Evolutionary conservation across 78 protist genomes (phyloP).

Genomic region (Bigelowiella natans): DNA sequence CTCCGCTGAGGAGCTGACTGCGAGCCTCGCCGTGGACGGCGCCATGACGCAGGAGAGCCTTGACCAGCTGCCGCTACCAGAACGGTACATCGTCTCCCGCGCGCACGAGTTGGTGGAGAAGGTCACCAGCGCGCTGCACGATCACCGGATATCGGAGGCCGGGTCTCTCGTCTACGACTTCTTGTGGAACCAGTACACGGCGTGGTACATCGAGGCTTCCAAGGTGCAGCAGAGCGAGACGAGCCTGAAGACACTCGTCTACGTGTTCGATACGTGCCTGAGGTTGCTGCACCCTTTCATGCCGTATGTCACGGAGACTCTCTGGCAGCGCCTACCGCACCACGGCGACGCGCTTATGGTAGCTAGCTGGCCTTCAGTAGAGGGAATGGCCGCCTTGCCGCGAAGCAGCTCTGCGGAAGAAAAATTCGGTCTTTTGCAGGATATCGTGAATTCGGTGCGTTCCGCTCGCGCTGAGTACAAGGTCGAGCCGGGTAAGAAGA

Average conservation of each 20-base stretch:
- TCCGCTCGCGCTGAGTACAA: background rate
- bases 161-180: background rate
- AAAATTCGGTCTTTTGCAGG: background rate
- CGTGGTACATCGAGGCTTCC: background rate
- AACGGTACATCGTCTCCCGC: too few species aligned
- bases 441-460: background rate
- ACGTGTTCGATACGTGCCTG: background rate
- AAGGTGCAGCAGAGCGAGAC: background rate
- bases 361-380: background rate
- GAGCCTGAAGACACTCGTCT: background rate
- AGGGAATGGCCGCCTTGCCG: background rate
- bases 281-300: background rate
- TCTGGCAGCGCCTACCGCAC: conserved; percentile 1
- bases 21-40: too few species aligned
- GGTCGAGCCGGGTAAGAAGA: background rate
- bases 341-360: background rate
- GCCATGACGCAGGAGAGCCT: too few species aligned
- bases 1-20: too few species aligned
- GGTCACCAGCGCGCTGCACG: background rate
- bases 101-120: too few species aligned
- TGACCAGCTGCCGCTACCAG: too few species aligned
- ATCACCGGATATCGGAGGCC: background rate
- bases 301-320: conserved; percentile 1
- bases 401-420: background rate
- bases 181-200: background rate